A percentile compares a stretch with the other conserved stretches of the same genome.
Conservation (phyloP, 2,329 filamentous ascomycete genomes). For the Apiospora hydei region DNA sequence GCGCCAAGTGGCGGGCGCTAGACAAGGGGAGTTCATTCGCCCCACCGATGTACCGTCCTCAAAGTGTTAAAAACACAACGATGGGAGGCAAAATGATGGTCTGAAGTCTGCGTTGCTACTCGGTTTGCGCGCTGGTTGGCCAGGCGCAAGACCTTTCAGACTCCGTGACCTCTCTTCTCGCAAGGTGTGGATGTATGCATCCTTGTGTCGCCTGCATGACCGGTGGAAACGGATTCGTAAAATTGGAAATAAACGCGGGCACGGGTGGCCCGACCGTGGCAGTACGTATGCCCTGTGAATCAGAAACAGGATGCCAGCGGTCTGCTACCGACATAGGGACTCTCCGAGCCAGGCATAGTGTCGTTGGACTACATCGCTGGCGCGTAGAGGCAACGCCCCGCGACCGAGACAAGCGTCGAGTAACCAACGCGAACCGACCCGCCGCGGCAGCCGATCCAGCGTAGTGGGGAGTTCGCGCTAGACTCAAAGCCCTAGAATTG, state of each 20-base stretch:
- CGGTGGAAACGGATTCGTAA: neutral
- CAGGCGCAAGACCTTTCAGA: neutral
- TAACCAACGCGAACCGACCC: conserved; percentile 1
- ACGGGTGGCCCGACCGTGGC: neutral
- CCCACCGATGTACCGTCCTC: neutral
- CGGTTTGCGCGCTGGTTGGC: neutral
- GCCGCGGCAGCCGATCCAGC: conserved; percentile 6
- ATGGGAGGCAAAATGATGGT: neutral
- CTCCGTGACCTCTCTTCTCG: neutral
- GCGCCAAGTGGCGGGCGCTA: too few relatives aligned
- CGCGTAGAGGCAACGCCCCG: conserved; percentile 7
- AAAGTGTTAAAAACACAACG: neutral
- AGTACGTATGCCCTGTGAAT: neutral
- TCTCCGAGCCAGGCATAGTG: neutral
- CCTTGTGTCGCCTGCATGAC: neutral
- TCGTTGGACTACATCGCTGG: neutral
- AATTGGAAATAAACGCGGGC: neutral
- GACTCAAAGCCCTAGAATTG: neutral
- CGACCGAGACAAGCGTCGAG: conserved; percentile 9
- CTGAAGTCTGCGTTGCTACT: neutral
- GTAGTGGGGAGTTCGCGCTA: conserved; percentile 7
- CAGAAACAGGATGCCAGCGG: neutral
- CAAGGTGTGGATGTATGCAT: conserved; percentile 8
- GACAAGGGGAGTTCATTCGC: neutral
- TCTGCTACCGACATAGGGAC: neutral